A percentile compares a stretch with the other conserved stretches of the same genome.
These are phyloP conservation scores for Arachis stenosperma DNA, from an alignment of 306 rosid species.

Conservation along the genomic window DNA sequence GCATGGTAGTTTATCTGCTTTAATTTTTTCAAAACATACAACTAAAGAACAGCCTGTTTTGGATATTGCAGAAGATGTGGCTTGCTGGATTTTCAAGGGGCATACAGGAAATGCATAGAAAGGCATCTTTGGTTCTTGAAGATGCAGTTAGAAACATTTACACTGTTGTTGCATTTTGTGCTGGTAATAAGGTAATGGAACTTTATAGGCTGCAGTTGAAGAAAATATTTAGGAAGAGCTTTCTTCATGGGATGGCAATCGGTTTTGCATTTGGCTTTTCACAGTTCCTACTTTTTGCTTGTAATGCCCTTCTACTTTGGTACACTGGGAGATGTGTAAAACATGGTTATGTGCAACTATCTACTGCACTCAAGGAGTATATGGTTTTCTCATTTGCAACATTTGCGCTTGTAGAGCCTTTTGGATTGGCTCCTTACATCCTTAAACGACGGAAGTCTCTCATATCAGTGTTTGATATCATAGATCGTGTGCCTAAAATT, in stretches of 20 bases:
- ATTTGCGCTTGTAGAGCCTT: slow-evolving; percentile 97
- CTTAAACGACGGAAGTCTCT: slow-evolving; percentile 92
- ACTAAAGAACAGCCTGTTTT: slow-evolving; percentile 23
- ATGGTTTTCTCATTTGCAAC: slow-evolving; percentile 99
- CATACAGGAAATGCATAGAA: slow-evolving; percentile 98
- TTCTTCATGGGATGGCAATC: slow-evolving; percentile 92
- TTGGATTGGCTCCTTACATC: slow-evolving; percentile 97
- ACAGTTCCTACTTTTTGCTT: slow-evolving; percentile 93
- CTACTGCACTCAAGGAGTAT: slow-evolving; percentile 87
- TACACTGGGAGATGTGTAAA: slow-evolving; percentile 72
- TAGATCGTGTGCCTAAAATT: slow-evolving; percentile 89
- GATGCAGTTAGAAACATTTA: slow-evolving; percentile 97
- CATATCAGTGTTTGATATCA: slow-evolving; percentile 90
- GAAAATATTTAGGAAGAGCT: slow-evolving; percentile 87
- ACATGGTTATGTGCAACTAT: slow-evolving; percentile 44
- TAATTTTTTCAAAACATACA: slow-evolving; percentile 23
- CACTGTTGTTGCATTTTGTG: slow-evolving; percentile 98
- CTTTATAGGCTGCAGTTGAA: slow-evolving; percentile 86
- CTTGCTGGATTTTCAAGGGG: slow-evolving; percentile 99
- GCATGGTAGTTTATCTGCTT: slow-evolving; percentile 18
- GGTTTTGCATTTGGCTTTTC: slow-evolving; percentile 97
- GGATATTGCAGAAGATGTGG: slow-evolving; percentile 85
- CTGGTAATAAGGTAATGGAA: slow-evolving; percentile 98
- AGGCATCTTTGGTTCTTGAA: slow-evolving; percentile 97
- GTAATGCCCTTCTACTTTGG: slow-evolving; percentile 98